Evolutionary conservation across 768 basidiomycete genomes (phyloP).

Genomic region (Cystofilobasidium capitatum): DNA sequence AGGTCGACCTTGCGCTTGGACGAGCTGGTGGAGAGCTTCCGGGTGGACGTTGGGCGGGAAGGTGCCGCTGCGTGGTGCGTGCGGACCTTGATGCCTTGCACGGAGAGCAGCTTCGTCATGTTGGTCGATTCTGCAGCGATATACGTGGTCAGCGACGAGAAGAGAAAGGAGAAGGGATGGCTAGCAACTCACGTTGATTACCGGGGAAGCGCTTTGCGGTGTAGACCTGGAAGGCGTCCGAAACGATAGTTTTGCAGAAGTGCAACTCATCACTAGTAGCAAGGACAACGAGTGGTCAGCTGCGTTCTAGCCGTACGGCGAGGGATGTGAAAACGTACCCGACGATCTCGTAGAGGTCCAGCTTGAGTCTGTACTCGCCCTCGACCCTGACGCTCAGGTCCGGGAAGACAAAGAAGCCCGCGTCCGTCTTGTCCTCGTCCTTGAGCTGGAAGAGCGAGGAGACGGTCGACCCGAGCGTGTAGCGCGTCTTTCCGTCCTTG

Average conservation of each 20-base stretch:
- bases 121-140: background rate
- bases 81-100: slow-evolving; percentile 22
- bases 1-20: slow-evolving; percentile 9
- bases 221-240: slow-evolving; percentile 83
- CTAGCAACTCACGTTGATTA: background rate
- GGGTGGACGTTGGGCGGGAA: background rate
- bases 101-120: slow-evolving; percentile 1
- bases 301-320: background rate
- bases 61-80: background rate
- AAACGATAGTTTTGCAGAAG: slow-evolving; percentile 83
- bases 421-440: slow-evolving; percentile 53
- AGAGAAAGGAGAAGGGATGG: background rate
- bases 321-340: slow-evolving; percentile 60
- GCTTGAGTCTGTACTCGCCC: slow-evolving; percentile 72
- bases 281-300: background rate
- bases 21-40: background rate
- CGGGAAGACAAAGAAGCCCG: slow-evolving; percentile 93
- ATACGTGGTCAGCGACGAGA: background rate
- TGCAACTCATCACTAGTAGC: slow-evolving; percentile 74
- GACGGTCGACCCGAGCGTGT: slow-evolving; percentile 83
- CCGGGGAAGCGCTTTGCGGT: slow-evolving; percentile 54
- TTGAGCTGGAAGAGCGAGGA: slow-evolving; percentile 85
- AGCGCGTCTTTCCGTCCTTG: slow-evolving; percentile 83
- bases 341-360: slow-evolving; percentile 79
- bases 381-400: slow-evolving; percentile 87